Conservation (phyloP, 139 green algal genomes). For the Chlorella ohadii region DNA sequence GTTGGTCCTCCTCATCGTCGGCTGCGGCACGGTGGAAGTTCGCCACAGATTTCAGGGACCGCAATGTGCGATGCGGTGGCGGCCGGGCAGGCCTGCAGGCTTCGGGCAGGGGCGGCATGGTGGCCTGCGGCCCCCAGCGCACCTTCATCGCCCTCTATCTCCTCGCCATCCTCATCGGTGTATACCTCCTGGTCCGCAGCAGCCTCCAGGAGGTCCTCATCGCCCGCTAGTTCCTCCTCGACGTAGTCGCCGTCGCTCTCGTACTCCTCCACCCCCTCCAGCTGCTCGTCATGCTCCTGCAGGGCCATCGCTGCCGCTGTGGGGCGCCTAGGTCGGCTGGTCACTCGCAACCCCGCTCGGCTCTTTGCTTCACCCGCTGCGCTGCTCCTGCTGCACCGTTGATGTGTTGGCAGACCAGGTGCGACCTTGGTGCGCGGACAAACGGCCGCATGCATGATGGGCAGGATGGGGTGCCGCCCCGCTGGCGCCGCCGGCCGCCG, state of each 20-base stretch:
- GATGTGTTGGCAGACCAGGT: no score
- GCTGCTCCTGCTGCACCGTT: no score
- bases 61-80: no score
- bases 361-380: no score
- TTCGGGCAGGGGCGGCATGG: not conserved
- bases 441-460: no score
- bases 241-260: not conserved
- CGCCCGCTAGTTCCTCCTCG: conserved; percentile 30
- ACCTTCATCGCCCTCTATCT: conserved; percentile 42
- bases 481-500: no score
- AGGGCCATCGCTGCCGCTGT: not conserved
- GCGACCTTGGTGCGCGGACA: no score
- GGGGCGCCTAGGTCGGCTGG: no score
- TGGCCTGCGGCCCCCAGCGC: not conserved
- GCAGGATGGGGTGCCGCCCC: no score
- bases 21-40: conserved; percentile 3
- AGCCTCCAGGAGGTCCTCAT: conserved; percentile 28
- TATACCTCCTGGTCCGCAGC: conserved; percentile 20
- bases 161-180: conserved; percentile 8
- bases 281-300: not conserved
- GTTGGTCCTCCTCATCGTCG: conserved; percentile 40
- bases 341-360: no score
- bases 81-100: not conserved
- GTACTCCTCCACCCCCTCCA: not conserved
- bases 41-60: no score